Conservation (phyloP, 139 green algal species). For the Chlamydomonas asymmetrica region DNA sequence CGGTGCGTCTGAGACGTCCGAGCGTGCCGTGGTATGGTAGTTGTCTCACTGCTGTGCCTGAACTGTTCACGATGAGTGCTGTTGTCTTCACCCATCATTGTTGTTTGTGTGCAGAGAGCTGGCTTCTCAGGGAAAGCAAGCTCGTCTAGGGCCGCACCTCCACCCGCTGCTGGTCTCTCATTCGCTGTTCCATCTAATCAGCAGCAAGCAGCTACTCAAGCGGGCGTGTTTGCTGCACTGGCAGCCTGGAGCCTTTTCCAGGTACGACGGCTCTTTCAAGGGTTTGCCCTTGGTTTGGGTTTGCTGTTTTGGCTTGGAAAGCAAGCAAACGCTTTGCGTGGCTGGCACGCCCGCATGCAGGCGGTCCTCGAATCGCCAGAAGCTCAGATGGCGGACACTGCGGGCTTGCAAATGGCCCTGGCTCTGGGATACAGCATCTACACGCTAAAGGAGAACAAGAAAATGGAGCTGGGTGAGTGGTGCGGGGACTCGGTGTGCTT, state of each 20-base stretch:
- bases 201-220: not conserved
- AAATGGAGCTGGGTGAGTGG: slow-evolving; percentile 50
- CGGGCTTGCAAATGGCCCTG: slow-evolving; percentile 77
- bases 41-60: no score
- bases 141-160: no score
- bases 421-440: slow-evolving; percentile 74
- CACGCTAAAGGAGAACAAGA: slow-evolving; percentile 76
- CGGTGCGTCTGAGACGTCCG: not conserved
- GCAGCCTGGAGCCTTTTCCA: no score
- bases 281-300: not conserved
- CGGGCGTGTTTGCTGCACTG: slow-evolving; percentile 57
- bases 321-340: no score
- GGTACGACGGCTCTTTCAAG: no score
- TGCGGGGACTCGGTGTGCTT: not conserved
- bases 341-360: no score
- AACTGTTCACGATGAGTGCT: no score
- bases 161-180: not conserved
- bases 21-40: not conserved
- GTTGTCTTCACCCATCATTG: no score
- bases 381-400: slow-evolving; percentile 59
- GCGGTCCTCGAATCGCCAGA: slow-evolving; percentile 57
- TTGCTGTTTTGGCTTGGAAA: no score
- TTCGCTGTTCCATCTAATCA: not conserved
- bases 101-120: no score
- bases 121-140: no score